Evolutionary conservation across 495 filamentous ascomycete species (phyloP).

Genomic region (Talaromyces ruber): DNA sequence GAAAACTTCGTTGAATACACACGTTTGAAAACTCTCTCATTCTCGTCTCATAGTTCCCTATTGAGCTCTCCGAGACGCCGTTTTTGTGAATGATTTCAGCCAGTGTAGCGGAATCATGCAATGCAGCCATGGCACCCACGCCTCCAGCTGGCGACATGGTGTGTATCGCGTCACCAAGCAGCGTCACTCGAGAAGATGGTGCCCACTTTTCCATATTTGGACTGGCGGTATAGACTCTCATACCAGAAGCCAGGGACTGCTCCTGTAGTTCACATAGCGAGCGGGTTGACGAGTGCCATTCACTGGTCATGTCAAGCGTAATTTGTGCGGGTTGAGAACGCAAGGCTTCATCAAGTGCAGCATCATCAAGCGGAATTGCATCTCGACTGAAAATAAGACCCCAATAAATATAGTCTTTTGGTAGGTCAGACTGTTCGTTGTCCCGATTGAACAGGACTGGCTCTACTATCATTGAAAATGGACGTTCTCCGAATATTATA

Average conservation of each 20-base stretch:
- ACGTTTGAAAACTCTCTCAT: too few relatives aligned
- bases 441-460: slow-evolving; percentile 18
- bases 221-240: slow-evolving; percentile 25
- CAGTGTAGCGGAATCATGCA: slow-evolving; percentile 27
- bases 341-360: not conserved
- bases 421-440: slow-evolving; percentile 6
- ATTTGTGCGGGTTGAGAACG: slow-evolving; percentile 1
- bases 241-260: slow-evolving; percentile 16
- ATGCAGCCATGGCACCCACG: slow-evolving; percentile 49
- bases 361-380: slow-evolving; percentile 5
- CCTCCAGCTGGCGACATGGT: too few relatives aligned
- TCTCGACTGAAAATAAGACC: slow-evolving; percentile 16
- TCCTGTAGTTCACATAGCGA: slow-evolving; percentile 25
- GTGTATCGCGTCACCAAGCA: slow-evolving; percentile 56
- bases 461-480: slow-evolving; percentile 25
- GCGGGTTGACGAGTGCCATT: slow-evolving; percentile 23
- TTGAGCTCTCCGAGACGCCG: too few relatives aligned
- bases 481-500: slow-evolving; percentile 3
- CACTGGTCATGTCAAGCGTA: slow-evolving; percentile 11
- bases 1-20: too few relatives aligned
- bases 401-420: slow-evolving; percentile 32
- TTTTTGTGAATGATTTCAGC: slow-evolving; percentile 12
- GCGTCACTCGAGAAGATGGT: slow-evolving; percentile 37
- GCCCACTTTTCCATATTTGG: slow-evolving; percentile 24
- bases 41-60: too few relatives aligned